Evolutionary conservation across 164 flowering plant genomes (phyloP), one percentile per base, ranked within the genome.

Genomic region (Dillenia turbinata): DNA sequence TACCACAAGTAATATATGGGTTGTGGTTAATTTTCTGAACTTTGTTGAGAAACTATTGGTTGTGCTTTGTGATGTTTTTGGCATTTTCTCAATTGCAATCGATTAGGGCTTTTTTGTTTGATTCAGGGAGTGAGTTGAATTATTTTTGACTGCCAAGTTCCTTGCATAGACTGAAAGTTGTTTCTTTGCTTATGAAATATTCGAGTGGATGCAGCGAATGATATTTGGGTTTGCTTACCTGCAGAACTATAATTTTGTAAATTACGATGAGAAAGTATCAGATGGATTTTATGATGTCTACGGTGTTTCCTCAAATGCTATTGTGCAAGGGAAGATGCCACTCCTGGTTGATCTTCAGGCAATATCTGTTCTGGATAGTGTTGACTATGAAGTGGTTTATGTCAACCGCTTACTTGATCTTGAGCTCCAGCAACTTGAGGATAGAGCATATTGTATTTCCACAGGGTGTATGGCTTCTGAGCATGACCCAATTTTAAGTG

Each of bases 281-380:
- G 96, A 94, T 72, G 99, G 99, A 50, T 94, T 94, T 74, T 94
- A 94, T 74, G 99, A 94, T 75, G 89, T 91, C 15, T 82, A 78
- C 77, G 90, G 86, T 7, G 72, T 81, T 50, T 43, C 82, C 60
- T 76, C 92, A 52, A 73, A 69, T 70, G 69, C 78, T 55, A 64
- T 67, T n/a, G 26, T 62, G 15, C 86, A 74, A 77, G 89, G 92
- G 63, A 84, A 84, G 66, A 76, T 94, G 79, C 97, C 99, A 16
- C 73, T 75, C 40, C 68, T 94, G 58, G 87, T 80, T 52, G 99
- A 91, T 68, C 94, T 94, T 56, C 85, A 85, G 72, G 81, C 83
- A 59, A 62, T 71, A 56, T 75, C 93, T n/a, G 58, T 82, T 43
- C 73, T 73, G 19, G 86, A 77, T 55, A 66, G 75, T 57, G 61